Evolutionary conservation across 1,284 basidiomycete genomes (phyloP).

Genomic region (Mixia osmundae): DNA sequence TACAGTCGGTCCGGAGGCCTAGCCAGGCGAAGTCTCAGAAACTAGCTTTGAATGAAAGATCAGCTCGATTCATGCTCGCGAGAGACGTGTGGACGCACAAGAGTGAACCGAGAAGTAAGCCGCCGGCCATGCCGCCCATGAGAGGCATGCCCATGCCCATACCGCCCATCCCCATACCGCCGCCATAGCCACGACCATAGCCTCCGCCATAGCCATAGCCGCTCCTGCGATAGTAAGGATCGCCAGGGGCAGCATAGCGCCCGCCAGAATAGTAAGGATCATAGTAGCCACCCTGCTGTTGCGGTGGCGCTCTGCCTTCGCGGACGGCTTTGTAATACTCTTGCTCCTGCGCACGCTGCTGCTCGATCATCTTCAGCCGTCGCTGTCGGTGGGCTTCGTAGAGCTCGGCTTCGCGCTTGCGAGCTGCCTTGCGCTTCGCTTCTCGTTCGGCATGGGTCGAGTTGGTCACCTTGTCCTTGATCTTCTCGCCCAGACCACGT

Average conservation of each 20-base stretch:
- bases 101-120: not conserved
- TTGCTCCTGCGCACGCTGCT: not conserved
- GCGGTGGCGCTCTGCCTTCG: not conserved
- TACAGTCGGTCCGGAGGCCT: too few species aligned
- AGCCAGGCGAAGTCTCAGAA: too few species aligned
- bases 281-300: conserved; percentile 3
- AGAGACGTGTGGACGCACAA: too few species aligned
- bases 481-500: conserved; percentile 14
- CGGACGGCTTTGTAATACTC: not conserved
- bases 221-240: not conserved
- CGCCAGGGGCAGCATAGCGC: conserved; percentile 4
- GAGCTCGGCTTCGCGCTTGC: conserved; percentile 13
- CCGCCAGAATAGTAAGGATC: not conserved
- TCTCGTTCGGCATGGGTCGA: conserved; percentile 18
- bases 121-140: not conserved
- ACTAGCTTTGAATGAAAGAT: too few species aligned
- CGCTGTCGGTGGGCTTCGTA: conserved; percentile 10
- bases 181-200: not conserved
- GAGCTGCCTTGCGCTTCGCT: conserved; percentile 12
- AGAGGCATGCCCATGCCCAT: conserved; percentile 7
- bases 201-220: conserved; percentile 2
- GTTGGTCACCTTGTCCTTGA: conserved; percentile 21
- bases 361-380: conserved; percentile 6
- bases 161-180: conserved; percentile 1
- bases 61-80: too few species aligned